A percentile compares a stretch with the other conserved stretches of the same genome.
Evolutionary conservation across 768 basidiomycete species (phyloP).

Genomic region (Lactarius trivialis): DNA sequence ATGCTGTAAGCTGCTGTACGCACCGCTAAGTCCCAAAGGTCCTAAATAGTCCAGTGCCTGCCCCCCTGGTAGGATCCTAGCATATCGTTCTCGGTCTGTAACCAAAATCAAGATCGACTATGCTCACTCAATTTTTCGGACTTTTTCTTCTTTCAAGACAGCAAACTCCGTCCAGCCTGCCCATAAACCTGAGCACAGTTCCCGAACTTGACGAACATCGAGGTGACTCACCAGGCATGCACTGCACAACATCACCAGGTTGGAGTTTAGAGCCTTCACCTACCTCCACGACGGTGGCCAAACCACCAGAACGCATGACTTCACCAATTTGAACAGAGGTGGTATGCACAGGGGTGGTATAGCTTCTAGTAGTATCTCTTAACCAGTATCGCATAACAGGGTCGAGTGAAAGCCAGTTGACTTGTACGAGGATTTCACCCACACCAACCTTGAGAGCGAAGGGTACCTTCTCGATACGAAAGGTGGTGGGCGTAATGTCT

Average conservation of each 20-base stretch:
- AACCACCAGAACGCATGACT: conserved; percentile 62
- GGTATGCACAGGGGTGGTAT: conserved; percentile 49
- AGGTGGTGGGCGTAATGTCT: conserved; percentile 68
- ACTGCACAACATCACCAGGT: conserved; percentile 65
- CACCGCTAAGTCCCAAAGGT: conserved; percentile 69
- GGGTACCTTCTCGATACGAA: conserved; percentile 51
- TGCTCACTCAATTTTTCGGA: conserved; percentile 52
- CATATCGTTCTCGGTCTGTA: neutral
- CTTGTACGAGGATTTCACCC: conserved; percentile 60
- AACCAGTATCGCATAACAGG: conserved; percentile 88
- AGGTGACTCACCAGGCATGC: conserved; percentile 47
- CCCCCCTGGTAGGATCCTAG: conserved; percentile 51
- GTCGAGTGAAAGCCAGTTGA: conserved; percentile 75
- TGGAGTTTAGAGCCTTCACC: conserved; percentile 48
- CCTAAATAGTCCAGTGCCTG: conserved; percentile 74
- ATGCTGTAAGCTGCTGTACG: conserved; percentile 23
- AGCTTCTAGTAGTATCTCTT: conserved; percentile 62
- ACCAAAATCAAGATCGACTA: neutral
- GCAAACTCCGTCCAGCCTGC: conserved; percentile 77
- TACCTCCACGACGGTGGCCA: conserved; percentile 59
- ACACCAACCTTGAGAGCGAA: conserved; percentile 47
- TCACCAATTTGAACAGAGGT: conserved; percentile 35
- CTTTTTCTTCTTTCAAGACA: conserved; percentile 46
- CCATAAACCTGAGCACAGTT: neutral
- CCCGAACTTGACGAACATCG: neutral